Evolutionary conservation across 2,329 filamentous ascomycete genomes (phyloP), one percentile per base, ranked within the genome.

Genomic region (Xylariaceae sp.): DNA sequence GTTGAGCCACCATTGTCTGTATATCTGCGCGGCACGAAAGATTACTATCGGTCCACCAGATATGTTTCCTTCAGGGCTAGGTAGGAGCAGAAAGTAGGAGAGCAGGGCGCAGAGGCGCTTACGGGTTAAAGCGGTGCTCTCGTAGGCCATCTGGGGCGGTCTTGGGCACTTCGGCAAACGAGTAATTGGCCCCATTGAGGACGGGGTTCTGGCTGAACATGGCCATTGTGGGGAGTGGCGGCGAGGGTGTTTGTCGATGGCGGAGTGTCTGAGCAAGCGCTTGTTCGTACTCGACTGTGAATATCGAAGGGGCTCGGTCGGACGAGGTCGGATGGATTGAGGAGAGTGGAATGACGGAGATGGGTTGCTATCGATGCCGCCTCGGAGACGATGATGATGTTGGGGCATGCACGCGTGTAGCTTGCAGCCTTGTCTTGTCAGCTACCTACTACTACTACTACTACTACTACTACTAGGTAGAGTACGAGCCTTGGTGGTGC

Each of bases 1-100:
- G 94, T 97, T 55, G 91, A 96, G 63, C 94, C 94, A 63, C 94
- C 94, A 71, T 99, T 99, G 78, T 99, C 93, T 61, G 94, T 95
- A 75, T 99, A 99, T 64, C 89, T 94, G 63, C 58, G 47, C 22
- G 45, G 47, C 22, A 2, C 33, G 52, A 50, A 59, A 47, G 36
- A 45, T 44, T 13, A 41, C 33, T 22, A 43, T 57, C 14, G 56
- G 50, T 45, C 46, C 34, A 43, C 36, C 16, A 16, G n/a, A 9
- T 4, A 6, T 49, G 16, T 18, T 40, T n/a, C 7, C 22, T 28
- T 28, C 22, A 28, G 22, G 22, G 4, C 22, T 4, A 6, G 16
- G 17, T 5, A n/a, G 7, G 3, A 6, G 45, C 17, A 13, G n/a
- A 17, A 10, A 49, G 16, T 17, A 22, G 22, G 6, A 34, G 39